Percentiles rank a stretch among this genome's conserved stretches.
Conservation (phyloP, 345 rosid genomes). For the Gossypium mustelinum region DNA sequence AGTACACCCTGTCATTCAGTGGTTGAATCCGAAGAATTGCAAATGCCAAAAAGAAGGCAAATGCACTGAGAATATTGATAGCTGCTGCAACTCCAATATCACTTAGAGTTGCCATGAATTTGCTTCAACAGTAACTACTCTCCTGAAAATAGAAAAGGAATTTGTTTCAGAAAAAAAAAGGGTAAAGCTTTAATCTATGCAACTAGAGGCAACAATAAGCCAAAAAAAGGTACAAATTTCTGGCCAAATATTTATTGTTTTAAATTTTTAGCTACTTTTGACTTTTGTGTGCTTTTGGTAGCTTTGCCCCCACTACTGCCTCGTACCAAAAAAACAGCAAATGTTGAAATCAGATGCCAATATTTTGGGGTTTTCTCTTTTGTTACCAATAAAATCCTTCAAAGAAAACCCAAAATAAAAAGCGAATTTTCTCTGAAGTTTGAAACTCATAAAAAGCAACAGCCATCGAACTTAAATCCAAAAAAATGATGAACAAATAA, state of each 20-base stretch:
- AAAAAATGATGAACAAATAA: not conserved
- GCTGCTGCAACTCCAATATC: slow-evolving; percentile 73
- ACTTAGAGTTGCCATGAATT: slow-evolving; percentile 68
- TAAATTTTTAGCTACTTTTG: slow-evolving; percentile 16
- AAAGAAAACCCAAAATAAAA: not conserved
- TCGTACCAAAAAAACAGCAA: not conserved
- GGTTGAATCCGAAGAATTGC: slow-evolving; percentile 80
- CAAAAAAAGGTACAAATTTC: not conserved
- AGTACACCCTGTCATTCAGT: slow-evolving; percentile 89
- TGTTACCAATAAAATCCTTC: not conserved
- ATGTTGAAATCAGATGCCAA: not conserved
- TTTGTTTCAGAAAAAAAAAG: not conserved
- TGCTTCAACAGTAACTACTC: slow-evolving; percentile 2
- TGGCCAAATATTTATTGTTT: not conserved
- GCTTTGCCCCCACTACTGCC: not conserved
- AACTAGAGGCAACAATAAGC: not conserved
- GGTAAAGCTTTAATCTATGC: not conserved
- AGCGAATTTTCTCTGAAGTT: not conserved
- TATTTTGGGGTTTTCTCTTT: not conserved
- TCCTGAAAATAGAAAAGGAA: not conserved
- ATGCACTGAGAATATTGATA: slow-evolving; percentile 66
- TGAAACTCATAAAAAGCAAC: not conserved
- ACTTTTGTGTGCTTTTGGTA: slow-evolving; percentile 7
- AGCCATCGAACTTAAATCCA: not conserved
- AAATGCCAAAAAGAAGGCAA: slow-evolving; percentile 79